Conservation (phyloP, 306 rosid species). For the Canavalia gladiata region DNA sequence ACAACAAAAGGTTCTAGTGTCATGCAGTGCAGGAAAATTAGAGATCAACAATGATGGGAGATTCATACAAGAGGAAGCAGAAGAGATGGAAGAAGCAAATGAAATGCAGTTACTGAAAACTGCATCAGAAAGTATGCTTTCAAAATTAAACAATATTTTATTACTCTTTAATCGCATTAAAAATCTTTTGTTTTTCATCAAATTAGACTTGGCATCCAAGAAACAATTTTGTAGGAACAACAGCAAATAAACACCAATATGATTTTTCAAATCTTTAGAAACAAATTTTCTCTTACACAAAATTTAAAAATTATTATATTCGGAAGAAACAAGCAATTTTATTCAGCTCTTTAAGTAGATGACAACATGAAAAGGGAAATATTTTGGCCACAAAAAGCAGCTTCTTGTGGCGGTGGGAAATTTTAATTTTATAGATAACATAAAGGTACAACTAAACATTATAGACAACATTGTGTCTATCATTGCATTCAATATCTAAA, state of each 20-base stretch:
- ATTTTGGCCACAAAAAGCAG: too few relatives aligned
- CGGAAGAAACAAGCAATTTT: too few relatives aligned
- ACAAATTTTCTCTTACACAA: background rate
- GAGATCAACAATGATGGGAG: background rate
- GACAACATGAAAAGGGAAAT: too few relatives aligned
- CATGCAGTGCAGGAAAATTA: background rate
- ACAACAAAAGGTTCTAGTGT: background rate
- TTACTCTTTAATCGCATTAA: background rate
- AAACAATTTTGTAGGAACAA: too few relatives aligned
- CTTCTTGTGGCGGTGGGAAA: too few relatives aligned
- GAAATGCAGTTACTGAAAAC: background rate
- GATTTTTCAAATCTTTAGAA: too few relatives aligned
- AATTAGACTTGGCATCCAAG: too few relatives aligned
- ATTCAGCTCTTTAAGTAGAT: too few relatives aligned
- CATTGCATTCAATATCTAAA: background rate
- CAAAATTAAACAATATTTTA: background rate
- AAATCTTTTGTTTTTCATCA: too few relatives aligned
- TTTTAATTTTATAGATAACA: too few relatives aligned
- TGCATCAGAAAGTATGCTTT: slow-evolving; percentile 25
- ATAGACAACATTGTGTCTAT: background rate
- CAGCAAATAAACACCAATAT: too few relatives aligned
- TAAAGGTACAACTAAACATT: background rate
- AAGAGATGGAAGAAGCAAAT: background rate
- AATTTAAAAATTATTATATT: too few relatives aligned
- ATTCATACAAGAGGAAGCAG: slow-evolving; percentile 1